A percentile compares a stretch with the other conserved stretches of the same genome.
Evolutionary conservation across 2,329 filamentous ascomycete genomes (phyloP).

Genomic region (Claviceps sp.): DNA sequence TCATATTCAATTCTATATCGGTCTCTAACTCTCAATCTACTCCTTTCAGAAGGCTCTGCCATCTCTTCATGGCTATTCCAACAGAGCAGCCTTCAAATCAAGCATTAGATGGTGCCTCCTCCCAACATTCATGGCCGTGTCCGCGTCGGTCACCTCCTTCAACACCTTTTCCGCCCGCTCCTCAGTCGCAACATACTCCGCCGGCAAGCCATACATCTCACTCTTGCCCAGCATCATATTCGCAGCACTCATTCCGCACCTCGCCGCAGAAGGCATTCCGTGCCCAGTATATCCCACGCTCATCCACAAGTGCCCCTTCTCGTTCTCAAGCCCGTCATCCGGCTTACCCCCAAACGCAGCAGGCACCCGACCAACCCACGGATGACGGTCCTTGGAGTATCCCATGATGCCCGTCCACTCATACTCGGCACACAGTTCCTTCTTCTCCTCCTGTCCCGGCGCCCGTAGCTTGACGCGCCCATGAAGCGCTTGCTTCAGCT

Average conservation of each 20-base stretch:
- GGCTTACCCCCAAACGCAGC: constrained; percentile 30
- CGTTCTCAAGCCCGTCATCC: constrained; percentile 4
- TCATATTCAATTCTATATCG: no score
- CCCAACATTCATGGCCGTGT: constrained; percentile 7
- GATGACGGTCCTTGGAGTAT: constrained; percentile 51
- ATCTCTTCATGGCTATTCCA: neutral
- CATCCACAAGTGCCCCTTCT: constrained; percentile 37
- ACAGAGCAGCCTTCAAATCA: constrained; percentile 1
- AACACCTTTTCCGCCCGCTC: constrained; percentile 13
- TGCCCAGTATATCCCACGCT: constrained; percentile 59
- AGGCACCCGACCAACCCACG: constrained; percentile 61
- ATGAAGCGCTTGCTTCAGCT: constrained; percentile 35
- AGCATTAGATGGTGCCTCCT: neutral
- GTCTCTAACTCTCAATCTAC: no score
- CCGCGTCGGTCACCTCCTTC: constrained; percentile 8
- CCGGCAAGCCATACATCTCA: constrained; percentile 28
- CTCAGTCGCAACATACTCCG: constrained; percentile 25
- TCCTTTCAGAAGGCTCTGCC: no score
- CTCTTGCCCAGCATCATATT: constrained; percentile 39
- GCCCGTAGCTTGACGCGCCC: constrained; percentile 28
- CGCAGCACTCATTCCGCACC: constrained; percentile 51
- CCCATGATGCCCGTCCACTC: constrained; percentile 79
- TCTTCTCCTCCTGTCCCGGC: constrained; percentile 19
- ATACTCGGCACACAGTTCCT: constrained; percentile 36
- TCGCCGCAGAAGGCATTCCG: constrained; percentile 62